These are phyloP conservation scores for Zychaea mexicana DNA, from an alignment of 371 early-diverging fungal species.

Conservation along the genomic window DNA sequence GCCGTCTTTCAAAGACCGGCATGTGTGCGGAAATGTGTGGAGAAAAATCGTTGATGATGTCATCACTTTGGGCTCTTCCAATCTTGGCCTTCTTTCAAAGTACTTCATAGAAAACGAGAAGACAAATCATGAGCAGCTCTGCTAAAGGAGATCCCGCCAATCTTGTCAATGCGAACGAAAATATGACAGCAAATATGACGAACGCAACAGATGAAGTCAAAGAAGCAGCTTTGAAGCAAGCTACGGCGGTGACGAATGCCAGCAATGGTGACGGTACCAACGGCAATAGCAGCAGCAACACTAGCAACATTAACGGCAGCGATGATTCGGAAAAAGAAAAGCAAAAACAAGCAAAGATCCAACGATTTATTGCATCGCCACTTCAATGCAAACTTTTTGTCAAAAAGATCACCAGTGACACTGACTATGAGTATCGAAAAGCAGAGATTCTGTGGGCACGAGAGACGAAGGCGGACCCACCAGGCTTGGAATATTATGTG, in stretches of 20 bases:
- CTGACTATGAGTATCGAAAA: constrained; percentile 69
- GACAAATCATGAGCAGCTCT: background rate
- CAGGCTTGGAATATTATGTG: constrained; percentile 89
- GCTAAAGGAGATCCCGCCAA: background rate
- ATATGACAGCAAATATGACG: background rate
- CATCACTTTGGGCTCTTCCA: no score
- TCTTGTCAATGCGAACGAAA: background rate
- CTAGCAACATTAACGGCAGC: background rate
- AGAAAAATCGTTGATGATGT: no score
- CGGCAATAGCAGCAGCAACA: background rate
- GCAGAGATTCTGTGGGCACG: constrained; percentile 95
- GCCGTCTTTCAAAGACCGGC: no score
- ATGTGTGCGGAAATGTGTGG: no score
- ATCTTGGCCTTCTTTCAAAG: no score
- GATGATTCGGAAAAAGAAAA: background rate
- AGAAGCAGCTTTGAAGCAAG: background rate
- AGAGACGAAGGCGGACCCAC: constrained; percentile 35
- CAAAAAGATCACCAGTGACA: constrained; percentile 51
- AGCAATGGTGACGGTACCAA: background rate
- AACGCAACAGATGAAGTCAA: background rate
- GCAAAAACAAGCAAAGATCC: constrained; percentile 5
- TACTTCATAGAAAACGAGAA: background rate
- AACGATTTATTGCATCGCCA: constrained; percentile 33
- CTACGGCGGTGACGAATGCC: background rate
- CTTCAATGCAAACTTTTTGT: constrained; percentile 76